Base-by-base conservation (phyloP, 2,329 filamentous ascomycete genomes). In the Aspergillus bombycis region DNA sequence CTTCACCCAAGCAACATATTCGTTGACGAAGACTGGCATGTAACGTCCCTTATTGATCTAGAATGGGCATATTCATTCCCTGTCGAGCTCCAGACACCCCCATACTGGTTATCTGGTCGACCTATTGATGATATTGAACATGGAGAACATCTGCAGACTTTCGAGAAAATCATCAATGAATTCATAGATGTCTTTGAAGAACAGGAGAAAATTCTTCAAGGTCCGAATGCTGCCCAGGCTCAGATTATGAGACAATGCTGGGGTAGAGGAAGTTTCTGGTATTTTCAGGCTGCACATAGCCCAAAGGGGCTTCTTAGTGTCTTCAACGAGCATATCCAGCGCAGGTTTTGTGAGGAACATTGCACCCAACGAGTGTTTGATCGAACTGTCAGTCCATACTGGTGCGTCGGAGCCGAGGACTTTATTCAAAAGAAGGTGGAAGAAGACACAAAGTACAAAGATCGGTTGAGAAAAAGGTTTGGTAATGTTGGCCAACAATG, bases 1-100 rank as follows among this genome's bases (percentile, higher is more conserved):
- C 67, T 82, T 16, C 76, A 81, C 60, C 68, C 69, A 53, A 77
- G 75, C 59, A 81, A 82, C 57, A 74, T 77, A n/a, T 71, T 75
- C 48, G 74, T 76, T 11, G 72, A 77, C 57, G 60, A 73, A 11
- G 63, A 77, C 23, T 78, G 77, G 74, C 71, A 77, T 65, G 70
- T 79, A 57, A 78, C 62, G 46, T 65, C 61, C 34, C 60, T 78
- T 16, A 74, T 79, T 61, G 74, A 78, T 56, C 66, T 79, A n/a
- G 76, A 78, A 66, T 78, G 71, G 68, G 68, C 71, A 53, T 76
- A 71, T 63, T 72, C 71, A 2, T 67, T 71, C 1, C 76, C 76
- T 10, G 52, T 74, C 6, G 69, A 75, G 60, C 68, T 74, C 58
- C 58, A 71, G 14, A 61, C 63, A 23, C 68, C 72, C 8, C 76